Evolutionary conservation across 2,329 filamentous ascomycete species (phyloP), one percentile per base, ranked within the genome.

Genomic region (Akanthomyces dipterigenus): DNA sequence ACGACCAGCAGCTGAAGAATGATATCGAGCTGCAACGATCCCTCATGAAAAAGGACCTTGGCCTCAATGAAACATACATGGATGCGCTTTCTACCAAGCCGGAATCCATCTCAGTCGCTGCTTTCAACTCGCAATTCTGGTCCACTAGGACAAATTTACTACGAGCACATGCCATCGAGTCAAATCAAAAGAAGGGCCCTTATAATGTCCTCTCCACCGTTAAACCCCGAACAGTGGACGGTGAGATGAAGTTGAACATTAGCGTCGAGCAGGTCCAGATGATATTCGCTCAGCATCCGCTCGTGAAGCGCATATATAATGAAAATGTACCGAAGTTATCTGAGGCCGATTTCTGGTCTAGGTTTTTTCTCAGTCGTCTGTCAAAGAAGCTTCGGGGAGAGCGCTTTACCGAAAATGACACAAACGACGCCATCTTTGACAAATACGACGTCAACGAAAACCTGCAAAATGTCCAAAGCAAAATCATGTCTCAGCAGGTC

Each of bases 81-180:
- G 91, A 96, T 70, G 89, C 91, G 0, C 79, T 92, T 54, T 82
- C 84, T 57, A 89, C 90, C 9, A 96, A 96, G 70, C 92, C 93
- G 0, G 89, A 93, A 8, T 87, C 89, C 2, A 88, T 98, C 64
- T 88, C 88, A 0, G 86, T 89, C 31, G 84, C 84, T 1, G 88
- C 92, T 49, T 96, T 98, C 73, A 92, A 93, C 67, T 81, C 86
- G 1, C 93, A 97, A 72, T 99, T 99, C 76, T 99, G 95, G 95
- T 91, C 91, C 1, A 91, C 91, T 2, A 84, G 96, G 50, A 84
- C 93, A 51, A 91, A 91, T 71, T 79, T 97, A 36, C 81, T 99
- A 34, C 89, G 95, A 14, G 89, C 93, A 0, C 90, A 97, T 76
- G 93, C 92, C 1, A 95, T 96, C 50, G 92, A 98, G 74, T 87